These are phyloP conservation scores for Linnemannia hyalina DNA, from an alignment of 192 early-diverging fungal genomes.

Conservation along the genomic window DNA sequence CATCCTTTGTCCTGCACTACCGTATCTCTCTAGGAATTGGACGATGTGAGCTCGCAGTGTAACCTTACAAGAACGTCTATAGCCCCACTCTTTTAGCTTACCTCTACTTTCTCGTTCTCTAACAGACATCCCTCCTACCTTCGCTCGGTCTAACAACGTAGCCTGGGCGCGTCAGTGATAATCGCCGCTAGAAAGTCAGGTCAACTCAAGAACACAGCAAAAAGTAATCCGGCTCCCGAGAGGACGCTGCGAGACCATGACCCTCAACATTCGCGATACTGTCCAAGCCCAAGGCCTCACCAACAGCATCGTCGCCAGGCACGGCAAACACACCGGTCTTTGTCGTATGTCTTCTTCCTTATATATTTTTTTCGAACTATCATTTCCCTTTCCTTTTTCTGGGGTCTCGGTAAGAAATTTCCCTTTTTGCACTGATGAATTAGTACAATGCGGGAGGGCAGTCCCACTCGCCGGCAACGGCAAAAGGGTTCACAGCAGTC, in stretches of 20 bases:
- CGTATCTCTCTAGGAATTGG: slow-evolving; percentile 11
- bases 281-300: background rate
- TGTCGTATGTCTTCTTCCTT: background rate
- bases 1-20: background rate
- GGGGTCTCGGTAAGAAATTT: background rate
- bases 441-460: slow-evolving; percentile 33
- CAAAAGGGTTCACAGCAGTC: slow-evolving; percentile 23
- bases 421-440: too few relatives aligned
- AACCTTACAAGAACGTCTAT: background rate
- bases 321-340: slow-evolving; percentile 18
- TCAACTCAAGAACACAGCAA: background rate
- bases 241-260: slow-evolving; percentile 28
- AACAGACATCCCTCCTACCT: background rate
- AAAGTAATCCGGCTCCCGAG: slow-evolving; percentile 17
- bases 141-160: background rate
- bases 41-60: slow-evolving; percentile 24
- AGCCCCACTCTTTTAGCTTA: too few relatives aligned
- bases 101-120: background rate
- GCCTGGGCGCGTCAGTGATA: slow-evolving; percentile 24
- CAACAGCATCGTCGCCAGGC: slow-evolving; percentile 13
- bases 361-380: background rate
- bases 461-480: slow-evolving; percentile 23
- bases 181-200: slow-evolving; percentile 30
- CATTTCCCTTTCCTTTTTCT: background rate
- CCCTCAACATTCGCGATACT: slow-evolving; percentile 29